Percentiles rank a stretch among this genome's conserved stretches.
Evolutionary conservation across 768 basidiomycete genomes (phyloP).

Genomic region (Ramaria rubella): DNA sequence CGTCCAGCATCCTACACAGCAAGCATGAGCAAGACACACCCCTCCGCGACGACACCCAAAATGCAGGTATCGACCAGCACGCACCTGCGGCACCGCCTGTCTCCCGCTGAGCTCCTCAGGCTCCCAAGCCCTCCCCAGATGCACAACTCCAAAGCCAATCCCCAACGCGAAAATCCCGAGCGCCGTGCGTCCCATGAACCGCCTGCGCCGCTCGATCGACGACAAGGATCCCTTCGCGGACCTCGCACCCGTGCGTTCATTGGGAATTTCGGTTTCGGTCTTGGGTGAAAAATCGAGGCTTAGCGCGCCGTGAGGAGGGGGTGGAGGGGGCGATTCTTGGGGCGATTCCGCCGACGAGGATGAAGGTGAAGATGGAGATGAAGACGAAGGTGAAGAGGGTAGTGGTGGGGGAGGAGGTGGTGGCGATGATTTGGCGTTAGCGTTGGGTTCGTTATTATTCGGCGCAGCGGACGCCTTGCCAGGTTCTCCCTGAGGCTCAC

Average conservation of each 20-base stretch:
- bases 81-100: constrained; percentile 40
- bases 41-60: background rate
- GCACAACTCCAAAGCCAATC: constrained; percentile 48
- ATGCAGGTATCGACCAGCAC: constrained; percentile 21
- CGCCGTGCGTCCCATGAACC: constrained; percentile 46
- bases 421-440: background rate
- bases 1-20: constrained; percentile 56
- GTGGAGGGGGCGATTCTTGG: background rate
- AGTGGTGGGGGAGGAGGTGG: background rate
- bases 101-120: constrained; percentile 59
- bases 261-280: constrained; percentile 12
- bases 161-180: constrained; percentile 53
- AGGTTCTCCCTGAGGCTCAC: background rate
- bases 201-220: constrained; percentile 66
- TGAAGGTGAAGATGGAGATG: background rate
- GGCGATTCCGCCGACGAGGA: background rate
- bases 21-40: constrained; percentile 33
- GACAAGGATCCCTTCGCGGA: constrained; percentile 76
- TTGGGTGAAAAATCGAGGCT: constrained; percentile 63
- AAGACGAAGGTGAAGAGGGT: background rate
- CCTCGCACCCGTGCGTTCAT: constrained; percentile 61
- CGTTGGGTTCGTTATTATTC: background rate
- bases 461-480: background rate
- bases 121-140: constrained; percentile 76
- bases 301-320: constrained; percentile 20